Base-by-base conservation (phyloP, 371 early-diverging fungal species). In the Mucor saturninus region DNA sequence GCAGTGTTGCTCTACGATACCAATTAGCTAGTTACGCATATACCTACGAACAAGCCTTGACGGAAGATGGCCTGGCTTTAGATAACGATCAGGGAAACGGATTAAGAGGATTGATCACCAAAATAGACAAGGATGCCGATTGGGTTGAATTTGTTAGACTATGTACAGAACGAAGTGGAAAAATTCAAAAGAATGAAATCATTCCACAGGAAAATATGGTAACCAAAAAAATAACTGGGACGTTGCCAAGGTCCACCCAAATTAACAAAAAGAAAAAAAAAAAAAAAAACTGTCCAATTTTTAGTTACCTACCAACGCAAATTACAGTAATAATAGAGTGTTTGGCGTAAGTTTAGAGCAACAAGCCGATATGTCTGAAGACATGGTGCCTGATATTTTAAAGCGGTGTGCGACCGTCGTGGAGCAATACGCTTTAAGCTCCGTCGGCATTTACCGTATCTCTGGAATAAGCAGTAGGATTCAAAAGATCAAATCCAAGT, bases 381-480 rank as follows among this genome's bases (percentile, higher is more conserved):
- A 75, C 4, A 86, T 83, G 51, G 79, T 93, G 5, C 96, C 96
- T 11, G 62, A 80, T 26, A 83, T 95, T 31, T 76, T 97, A 6
- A 76, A 75, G 48, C 88, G 89, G 59, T 93, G 92, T 59, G 85
- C 91, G 4, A 80, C 88, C 31, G 87, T 86, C 2, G 88, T 97
- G 21, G 97, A 97, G 72, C 70, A 71, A 31, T 78, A 77, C 56
- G 87, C 90, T 0, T 61, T 92, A 56, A 73, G 83, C 15, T 79
- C 79, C 10, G 84, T 84, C 37, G 96, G 97, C 0, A 80, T 97
- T 7, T 97, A 97, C 71, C 88, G 97, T 7, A 69, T 91, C 5
- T 92, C 94, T 6, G 96, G 95, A 2, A 81, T 87, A 26, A 83
- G 72, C 29, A 73, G 73, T 48, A 63, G 58, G 28, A 70, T 73